Percentiles rank a stretch among this genome's conserved stretches.
phyloP scores from a whole-genome alignment of 148 eudicot genomes.

The Pharnaceum exiguum region DNA sequence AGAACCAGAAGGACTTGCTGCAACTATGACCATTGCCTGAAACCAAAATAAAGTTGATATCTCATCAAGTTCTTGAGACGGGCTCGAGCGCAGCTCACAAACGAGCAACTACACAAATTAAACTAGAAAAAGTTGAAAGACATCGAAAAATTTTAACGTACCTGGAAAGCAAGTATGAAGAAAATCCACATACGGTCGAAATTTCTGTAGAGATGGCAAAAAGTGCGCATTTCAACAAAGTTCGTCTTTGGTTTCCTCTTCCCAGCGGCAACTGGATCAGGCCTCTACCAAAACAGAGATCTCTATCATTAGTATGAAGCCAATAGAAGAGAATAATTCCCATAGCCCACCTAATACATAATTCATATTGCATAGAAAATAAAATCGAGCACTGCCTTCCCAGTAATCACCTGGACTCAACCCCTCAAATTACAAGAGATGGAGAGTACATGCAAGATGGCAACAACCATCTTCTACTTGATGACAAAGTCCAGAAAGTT shows the following conservation, averaged over 20 bases:
- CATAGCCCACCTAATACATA: neutral
- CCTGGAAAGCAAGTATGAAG: slow-evolving; percentile 86
- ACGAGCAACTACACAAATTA: too few species aligned
- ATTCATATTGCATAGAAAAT: neutral
- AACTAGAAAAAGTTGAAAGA: too few species aligned
- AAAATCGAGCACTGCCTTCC: too few species aligned
- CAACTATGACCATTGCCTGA: slow-evolving; percentile 91
- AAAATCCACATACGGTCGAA: slow-evolving; percentile 95
- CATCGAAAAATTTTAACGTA: slow-evolving; percentile 19
- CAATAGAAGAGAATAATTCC: neutral
- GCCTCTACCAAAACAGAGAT: slow-evolving; percentile 35
- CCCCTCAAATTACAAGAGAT: too few species aligned
- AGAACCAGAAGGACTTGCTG: slow-evolving; percentile 73
- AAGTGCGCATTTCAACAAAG: slow-evolving; percentile 93
- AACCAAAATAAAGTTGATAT: slow-evolving; percentile 9
- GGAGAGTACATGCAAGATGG: too few species aligned
- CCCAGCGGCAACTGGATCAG: slow-evolving; percentile 41
- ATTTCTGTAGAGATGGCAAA: slow-evolving; percentile 87
- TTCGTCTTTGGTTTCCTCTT: slow-evolving; percentile 83
- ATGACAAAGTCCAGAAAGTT: too few species aligned
- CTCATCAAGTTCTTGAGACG: too few species aligned
- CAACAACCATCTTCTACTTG: too few species aligned
- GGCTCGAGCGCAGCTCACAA: too few species aligned
- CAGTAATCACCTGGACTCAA: too few species aligned
- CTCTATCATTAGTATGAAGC: slow-evolving; percentile 3